These are phyloP conservation scores for Hansenula lynferdii DNA, from an alignment of 1,139 yeast genomes.

Conservation along the genomic window DNA sequence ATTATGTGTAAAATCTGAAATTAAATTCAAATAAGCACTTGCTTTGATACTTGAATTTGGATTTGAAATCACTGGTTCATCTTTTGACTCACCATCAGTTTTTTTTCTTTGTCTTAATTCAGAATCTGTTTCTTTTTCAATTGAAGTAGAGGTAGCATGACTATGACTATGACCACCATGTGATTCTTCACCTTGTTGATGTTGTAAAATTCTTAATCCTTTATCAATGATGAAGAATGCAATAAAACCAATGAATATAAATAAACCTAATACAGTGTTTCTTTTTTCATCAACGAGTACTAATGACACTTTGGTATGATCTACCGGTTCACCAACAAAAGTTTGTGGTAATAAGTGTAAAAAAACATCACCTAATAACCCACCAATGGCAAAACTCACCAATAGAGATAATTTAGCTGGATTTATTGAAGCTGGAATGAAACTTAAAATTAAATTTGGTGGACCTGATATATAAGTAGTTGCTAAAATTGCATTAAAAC, in stretches of 20 bases:
- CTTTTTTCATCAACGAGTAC: constrained; percentile 44
- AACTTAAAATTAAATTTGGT: constrained; percentile 49
- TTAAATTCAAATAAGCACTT: constrained; percentile 56
- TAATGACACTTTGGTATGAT: constrained; percentile 32
- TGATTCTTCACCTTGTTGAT: constrained; percentile 28
- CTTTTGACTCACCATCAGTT: constrained; percentile 20
- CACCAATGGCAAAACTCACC: constrained; percentile 68
- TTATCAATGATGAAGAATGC: constrained; percentile 55
- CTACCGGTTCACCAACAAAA: constrained; percentile 45
- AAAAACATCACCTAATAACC: constrained; percentile 64
- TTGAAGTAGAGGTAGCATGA: constrained; percentile 15
- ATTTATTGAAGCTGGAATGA: constrained; percentile 45
- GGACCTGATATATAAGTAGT: constrained; percentile 58
- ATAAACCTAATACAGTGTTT: constrained; percentile 43
- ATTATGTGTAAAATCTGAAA: constrained; percentile 65
- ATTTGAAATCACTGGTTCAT: constrained; percentile 24
- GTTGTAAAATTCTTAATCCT: constrained; percentile 43
- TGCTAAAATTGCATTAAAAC: constrained; percentile 55
- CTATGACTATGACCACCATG: constrained; percentile 37
- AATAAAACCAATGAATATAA: constrained; percentile 52
- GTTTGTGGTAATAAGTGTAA: constrained; percentile 63
- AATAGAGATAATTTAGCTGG: constrained; percentile 42
- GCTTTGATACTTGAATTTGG: constrained; percentile 34
- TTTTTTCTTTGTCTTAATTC: constrained; percentile 19
- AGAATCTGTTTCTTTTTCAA: constrained; percentile 10